Conservation (phyloP, 2,329 filamentous ascomycete species). For the Diaporthe destruens region DNA sequence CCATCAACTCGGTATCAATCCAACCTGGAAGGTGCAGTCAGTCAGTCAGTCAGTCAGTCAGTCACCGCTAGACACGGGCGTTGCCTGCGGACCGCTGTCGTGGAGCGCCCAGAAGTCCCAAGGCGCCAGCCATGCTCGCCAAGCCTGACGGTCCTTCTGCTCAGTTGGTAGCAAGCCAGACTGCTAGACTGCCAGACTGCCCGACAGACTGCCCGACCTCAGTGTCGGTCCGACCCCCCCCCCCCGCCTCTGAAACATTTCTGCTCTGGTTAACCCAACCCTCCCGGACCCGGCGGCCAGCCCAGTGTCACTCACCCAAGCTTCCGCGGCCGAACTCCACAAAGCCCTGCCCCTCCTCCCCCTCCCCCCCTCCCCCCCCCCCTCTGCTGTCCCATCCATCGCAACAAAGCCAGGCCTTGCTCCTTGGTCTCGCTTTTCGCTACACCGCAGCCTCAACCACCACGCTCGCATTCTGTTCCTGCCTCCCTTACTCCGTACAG, state of each 20-base stretch:
- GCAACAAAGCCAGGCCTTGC: not conserved
- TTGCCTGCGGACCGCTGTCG: constrained; percentile 19
- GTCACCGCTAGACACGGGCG: not conserved
- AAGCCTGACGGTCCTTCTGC: no score
- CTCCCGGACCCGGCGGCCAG: constrained; percentile 19
- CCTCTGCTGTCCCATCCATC: constrained; percentile 8
- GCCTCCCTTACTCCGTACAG: not conserved
- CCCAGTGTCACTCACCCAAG: constrained; percentile 23
- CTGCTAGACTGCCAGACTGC: not conserved
- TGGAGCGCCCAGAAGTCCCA: constrained; percentile 31
- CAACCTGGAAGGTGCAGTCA: not conserved
- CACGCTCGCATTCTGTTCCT: constrained; percentile 8
- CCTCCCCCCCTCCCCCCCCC: not conserved
- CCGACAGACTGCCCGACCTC: not conserved
- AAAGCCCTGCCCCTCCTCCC: constrained; percentile 26
- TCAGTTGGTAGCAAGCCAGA: not conserved
- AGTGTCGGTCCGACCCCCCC: constrained; percentile 23
- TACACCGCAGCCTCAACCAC: not conserved
- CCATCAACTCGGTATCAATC: no score
- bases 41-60: no score
- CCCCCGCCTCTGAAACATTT: constrained; percentile 6
- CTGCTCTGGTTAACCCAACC: not conserved
- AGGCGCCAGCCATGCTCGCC: constrained; percentile 35
- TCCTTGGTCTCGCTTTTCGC: not conserved
- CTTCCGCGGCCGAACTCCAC: constrained; percentile 25